Base-by-base conservation (phyloP, 129 eudicot species). In the Helichrysum umbraculigerum region DNA sequence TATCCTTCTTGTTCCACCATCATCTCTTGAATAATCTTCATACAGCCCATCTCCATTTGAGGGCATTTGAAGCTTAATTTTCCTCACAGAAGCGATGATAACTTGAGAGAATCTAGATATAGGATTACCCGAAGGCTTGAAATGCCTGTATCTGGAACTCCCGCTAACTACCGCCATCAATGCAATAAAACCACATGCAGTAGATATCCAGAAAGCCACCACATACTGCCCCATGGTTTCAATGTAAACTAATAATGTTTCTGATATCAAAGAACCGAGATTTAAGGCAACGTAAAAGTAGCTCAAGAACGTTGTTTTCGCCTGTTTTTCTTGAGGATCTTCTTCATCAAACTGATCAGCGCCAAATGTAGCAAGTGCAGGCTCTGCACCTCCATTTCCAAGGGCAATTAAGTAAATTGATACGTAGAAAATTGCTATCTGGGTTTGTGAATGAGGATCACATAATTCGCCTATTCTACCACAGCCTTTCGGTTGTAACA, bases 311-410 rank as follows among this genome's bases (percentile, higher is more conserved):
- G 90, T 64, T 0, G 84, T 79, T 74, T 89, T 89, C 5, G 88
- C 78, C 35, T 78, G 76, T 33, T 85, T 84, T 75, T 89, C 91
- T 71, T 86, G 59, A 11, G 85, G 78, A 25, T 89, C 89, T 70
- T 84, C 87, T 62, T 86, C 94, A 34, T 89, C 94, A 47, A 89
- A 89, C 32, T 86, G 96, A 62, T 87, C 96, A 9, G 89, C 89
- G 6, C 96, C 96, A 29, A 89, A 76, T 71, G 91, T 84, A 12
- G 91, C 91, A 0, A 89, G 85, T 11, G 87, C 87, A 5, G 96
- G 96, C 80, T 89, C 89, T 0, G 86, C 78, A 4, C 87, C 89
- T 0, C 96, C 96, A 34, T 84, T 84, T 47, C 91, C 96, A 16
- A 89, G 78, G 63, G 96, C 91, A 30, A 89, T 78, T 44, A 89